Base-by-base conservation (phyloP, 352 stramenopile species). In the Globisporangium abappressorium region DNA sequence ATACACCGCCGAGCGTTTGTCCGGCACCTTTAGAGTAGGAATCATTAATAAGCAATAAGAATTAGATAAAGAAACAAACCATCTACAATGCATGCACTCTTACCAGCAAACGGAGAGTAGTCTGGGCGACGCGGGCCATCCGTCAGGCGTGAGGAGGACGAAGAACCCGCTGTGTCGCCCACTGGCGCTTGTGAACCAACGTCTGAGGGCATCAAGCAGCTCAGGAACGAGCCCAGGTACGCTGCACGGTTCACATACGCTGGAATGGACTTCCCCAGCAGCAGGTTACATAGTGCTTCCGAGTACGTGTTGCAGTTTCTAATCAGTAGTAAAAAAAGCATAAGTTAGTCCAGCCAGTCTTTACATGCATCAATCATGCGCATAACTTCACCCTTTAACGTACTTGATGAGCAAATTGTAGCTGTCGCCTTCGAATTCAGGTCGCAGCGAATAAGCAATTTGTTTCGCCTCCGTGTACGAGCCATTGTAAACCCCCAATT, bases 291-390 rank as follows among this genome's bases (percentile, higher is more conserved):
- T 20, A 92, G 71, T 28, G 78, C 91, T 75, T 98, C 94, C 15
- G 91, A 85, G 79, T 98, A 98, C 69, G 95, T 82, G 77, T 98
- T 98, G 80, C 95, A 98, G 76, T 98, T 98, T 73, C 83, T 76
- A 63, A 30, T 28, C 5, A 15, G 5, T 36, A 30, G 2, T 6
- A 59, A 11, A 46, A 60, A 8, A 47, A 33, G 7, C 14, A 36
- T 57, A 61, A 38, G 34, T 41, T 12, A 65, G 60, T 9, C 20
- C 26, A 65, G 46, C 34, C 28, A 11, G 3, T 9, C 36, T 6
- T 28, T 51, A 7, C 51, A 34, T 4, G 18, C 18, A 14, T 20
- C 20, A 58, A 5, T 6, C 30, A 33, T 2, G 22, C 12, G 24
- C 51, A 57, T 57, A 14, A 34, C 1, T 2, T n/a, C 43, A 38